Evolutionary conservation across 2,329 filamentous ascomycete genomes (phyloP), one percentile per base, ranked within the genome.

Genomic region (Monosporascus sp.): DNA sequence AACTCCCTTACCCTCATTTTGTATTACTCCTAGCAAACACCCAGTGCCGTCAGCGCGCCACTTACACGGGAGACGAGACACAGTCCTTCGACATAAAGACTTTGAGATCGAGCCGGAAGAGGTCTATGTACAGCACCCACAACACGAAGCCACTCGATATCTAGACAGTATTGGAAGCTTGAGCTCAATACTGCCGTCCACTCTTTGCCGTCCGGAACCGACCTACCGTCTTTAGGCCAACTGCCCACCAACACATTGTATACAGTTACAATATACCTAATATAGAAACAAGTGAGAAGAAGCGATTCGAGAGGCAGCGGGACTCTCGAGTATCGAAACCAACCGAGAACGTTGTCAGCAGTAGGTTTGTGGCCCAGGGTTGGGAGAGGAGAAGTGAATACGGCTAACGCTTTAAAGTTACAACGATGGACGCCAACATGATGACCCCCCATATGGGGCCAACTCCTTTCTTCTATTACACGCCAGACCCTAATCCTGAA

Each of bases 381-480:
- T 46, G 48, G 18, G 44, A 41, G 45, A 49, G 48, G 22, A 37
- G 25, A 50, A 46, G 49, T 51, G 48, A 48, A 57, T 53, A 54
- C 61, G 64, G 60, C 62, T 64, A 62, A 46, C 37, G 24, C 22
- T 46, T 43, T 46, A 27, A 60, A 61, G 59, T 63, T 49, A 61
- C 60, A 69, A 72, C 74, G 76, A 90, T 90, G 87, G 87, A 89
- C 67, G 72, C 81, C 65, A 77, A 70, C 59, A 75, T 80, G 74
- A 78, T 81, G 74, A 61, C 67, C 31, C 67, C 73, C 65, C 83
- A 80, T 71, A 83, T 89, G 78, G 84, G 80, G 57, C 87, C 89
- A 74, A 82, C 86, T 60, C 78, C 88, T 54, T 95, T 91, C 78
- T 92, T 89, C 81, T 94, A 92, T 79, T 96, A 93, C 77, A 87